Evolutionary conservation across 2,329 filamentous ascomycete genomes (phyloP).

Genomic region (Colletotrichum simmondsii): DNA sequence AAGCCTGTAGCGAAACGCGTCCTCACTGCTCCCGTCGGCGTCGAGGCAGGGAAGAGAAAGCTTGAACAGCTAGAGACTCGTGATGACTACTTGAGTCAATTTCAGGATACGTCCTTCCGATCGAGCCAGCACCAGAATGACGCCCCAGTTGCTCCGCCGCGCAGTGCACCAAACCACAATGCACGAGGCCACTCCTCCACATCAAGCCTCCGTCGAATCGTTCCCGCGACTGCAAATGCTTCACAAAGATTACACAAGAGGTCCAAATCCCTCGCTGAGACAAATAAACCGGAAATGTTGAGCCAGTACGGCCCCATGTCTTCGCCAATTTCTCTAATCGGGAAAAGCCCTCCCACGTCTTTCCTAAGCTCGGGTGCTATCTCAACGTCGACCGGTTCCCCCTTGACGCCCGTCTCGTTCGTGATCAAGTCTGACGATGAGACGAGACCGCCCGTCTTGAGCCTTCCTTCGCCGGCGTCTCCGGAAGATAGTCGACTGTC

Average conservation of each 20-base stretch:
- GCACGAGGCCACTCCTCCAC: neutral
- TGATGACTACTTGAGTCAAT: neutral
- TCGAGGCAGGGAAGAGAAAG: neutral
- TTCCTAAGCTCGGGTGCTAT: constrained; percentile 40
- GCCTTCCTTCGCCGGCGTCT: constrained; percentile 36
- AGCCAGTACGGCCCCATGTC: constrained; percentile 7
- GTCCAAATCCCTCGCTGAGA: constrained; percentile 24
- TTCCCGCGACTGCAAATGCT: neutral
- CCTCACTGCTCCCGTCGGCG: neutral
- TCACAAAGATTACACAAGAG: constrained; percentile 21
- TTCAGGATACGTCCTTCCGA: neutral
- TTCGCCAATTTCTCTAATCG: constrained; percentile 20
- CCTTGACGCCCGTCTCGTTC: constrained; percentile 53
- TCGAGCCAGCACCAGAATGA: neutral
- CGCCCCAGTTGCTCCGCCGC: neutral
- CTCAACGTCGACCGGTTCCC: constrained; percentile 45
- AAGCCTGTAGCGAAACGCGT: constrained; percentile 8
- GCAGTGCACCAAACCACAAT: neutral
- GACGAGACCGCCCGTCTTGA: constrained; percentile 38
- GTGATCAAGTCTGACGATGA: constrained; percentile 52
- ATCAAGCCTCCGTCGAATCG: neutral
- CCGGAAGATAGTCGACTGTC: constrained; percentile 60
- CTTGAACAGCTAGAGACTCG: neutral
- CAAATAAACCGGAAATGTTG: neutral
- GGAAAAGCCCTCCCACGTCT: constrained; percentile 17